Evolutionary conservation across 164 flowering plant genomes (phyloP).

Genomic region (Chloranthus sessilifolius): DNA sequence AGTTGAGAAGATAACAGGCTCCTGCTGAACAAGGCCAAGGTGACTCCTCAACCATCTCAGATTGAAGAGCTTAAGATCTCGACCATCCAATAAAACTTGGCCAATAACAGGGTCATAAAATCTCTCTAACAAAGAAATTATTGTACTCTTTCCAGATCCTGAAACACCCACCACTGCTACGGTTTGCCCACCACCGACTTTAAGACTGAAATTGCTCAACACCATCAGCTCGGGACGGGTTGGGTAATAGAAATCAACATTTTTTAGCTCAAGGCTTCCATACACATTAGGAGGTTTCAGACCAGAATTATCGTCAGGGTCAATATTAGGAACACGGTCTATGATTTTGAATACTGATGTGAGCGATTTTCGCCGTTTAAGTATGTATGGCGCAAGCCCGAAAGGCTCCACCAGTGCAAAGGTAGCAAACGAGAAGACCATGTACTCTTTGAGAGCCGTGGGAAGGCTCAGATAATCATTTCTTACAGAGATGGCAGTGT

Average conservation of each 20-base stretch:
- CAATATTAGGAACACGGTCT: slow-evolving; percentile 83
- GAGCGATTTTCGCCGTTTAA: slow-evolving; percentile 78
- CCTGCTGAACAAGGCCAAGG: slow-evolving; percentile 92
- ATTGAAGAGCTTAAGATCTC: slow-evolving; percentile 73
- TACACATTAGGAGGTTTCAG: slow-evolving; percentile 84
- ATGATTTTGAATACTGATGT: slow-evolving; percentile 90
- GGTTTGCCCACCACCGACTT: slow-evolving; percentile 93
- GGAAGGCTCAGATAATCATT: slow-evolving; percentile 32
- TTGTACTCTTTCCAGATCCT: slow-evolving; percentile 96
- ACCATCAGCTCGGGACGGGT: slow-evolving; percentile 81
- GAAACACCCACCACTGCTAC: slow-evolving; percentile 96
- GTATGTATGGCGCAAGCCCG: slow-evolving; percentile 96
- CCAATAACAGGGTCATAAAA: slow-evolving; percentile 94
- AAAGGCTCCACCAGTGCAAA: slow-evolving; percentile 98
- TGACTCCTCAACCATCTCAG: slow-evolving; percentile 94
- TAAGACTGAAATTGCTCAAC: slow-evolving; percentile 86
- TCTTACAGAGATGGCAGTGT: slow-evolving; percentile 61
- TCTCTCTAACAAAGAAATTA: slow-evolving; percentile 82
- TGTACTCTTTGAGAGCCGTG: slow-evolving; percentile 89
- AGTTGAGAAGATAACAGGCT: slow-evolving; percentile 90
- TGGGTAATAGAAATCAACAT: slow-evolving; percentile 89
- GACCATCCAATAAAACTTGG: slow-evolving; percentile 77
- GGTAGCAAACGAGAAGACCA: slow-evolving; percentile 95
- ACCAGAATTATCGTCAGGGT: slow-evolving; percentile 80
- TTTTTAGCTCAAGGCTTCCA: slow-evolving; percentile 89